A percentile compares a stretch with the other conserved stretches of the same genome.
Conservation (phyloP, 2,329 filamentous ascomycete species). For the Cladosporium sp. region DNA sequence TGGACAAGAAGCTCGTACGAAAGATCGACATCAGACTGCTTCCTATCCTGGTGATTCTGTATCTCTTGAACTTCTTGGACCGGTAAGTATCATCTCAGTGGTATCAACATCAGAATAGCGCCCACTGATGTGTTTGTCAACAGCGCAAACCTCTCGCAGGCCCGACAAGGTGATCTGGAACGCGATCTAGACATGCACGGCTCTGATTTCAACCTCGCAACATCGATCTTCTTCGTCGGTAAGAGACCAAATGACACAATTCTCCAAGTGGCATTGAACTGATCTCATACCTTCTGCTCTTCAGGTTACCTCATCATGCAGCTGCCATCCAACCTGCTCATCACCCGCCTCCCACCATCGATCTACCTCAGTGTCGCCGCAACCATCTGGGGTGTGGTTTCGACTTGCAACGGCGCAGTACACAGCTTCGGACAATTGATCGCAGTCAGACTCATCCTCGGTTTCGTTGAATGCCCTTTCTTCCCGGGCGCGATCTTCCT, state of each 20-base stretch:
- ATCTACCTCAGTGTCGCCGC: slow-evolving; percentile 56
- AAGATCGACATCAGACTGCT: slow-evolving; percentile 71
- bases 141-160: slow-evolving; percentile 55
- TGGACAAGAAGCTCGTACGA: slow-evolving; percentile 61
- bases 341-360: slow-evolving; percentile 57
- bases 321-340: slow-evolving; percentile 61
- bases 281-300: not conserved
- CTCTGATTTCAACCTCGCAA: slow-evolving; percentile 60
- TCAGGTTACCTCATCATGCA: slow-evolving; percentile 62
- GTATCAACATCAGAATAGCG: slow-evolving; percentile 21
- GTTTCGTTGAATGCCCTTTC: slow-evolving; percentile 55
- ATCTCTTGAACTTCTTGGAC: slow-evolving; percentile 74
- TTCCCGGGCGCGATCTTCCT: slow-evolving; percentile 48
- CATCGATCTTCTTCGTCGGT: slow-evolving; percentile 58
- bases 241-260: not conserved
- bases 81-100: slow-evolving; percentile 28
- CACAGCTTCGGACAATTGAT: slow-evolving; percentile 48
- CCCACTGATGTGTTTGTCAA: slow-evolving; percentile 43
- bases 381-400: slow-evolving; percentile 46
- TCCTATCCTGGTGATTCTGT: slow-evolving; percentile 71
- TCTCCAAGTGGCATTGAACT: not conserved
- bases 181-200: slow-evolving; percentile 56
- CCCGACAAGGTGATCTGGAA: slow-evolving; percentile 57
- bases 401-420: slow-evolving; percentile 50
- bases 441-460: slow-evolving; percentile 52